Evolutionary conservation across 176 grass and related monocot genomes (phyloP).

Genomic region (Oryza brachyantha): DNA sequence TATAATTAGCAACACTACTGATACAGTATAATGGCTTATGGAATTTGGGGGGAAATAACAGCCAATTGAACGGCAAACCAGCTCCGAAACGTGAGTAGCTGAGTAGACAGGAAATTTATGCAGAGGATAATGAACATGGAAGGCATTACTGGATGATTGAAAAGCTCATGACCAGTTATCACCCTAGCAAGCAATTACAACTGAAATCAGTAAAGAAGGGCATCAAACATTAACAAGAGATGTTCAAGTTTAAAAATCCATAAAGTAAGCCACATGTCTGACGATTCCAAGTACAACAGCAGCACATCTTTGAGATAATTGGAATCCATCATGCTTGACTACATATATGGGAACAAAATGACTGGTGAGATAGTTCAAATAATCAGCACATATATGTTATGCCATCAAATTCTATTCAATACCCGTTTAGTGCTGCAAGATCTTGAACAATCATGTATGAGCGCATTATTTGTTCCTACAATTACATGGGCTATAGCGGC

Average conservation of each 20-base stretch:
- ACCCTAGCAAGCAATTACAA: neutral
- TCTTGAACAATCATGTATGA: neutral
- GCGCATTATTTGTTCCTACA: neutral
- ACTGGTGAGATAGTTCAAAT: neutral
- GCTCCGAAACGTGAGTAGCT: neutral
- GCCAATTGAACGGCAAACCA: neutral
- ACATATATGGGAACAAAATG: neutral
- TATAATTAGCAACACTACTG: constrained; percentile 5
- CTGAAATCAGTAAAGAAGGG: neutral
- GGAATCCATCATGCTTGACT: neutral
- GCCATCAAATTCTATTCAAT: neutral
- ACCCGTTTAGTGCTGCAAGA: neutral
- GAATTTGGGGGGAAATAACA: neutral
- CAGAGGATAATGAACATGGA: neutral
- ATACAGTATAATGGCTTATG: neutral
- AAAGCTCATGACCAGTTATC: neutral
- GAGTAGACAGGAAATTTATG: neutral
- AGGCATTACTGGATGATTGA: neutral
- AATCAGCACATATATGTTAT: neutral
- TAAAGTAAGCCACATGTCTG: neutral
- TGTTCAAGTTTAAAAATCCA: neutral
- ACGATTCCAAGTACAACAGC: neutral
- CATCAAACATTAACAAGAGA: constrained; percentile 13
- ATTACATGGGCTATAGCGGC: neutral
- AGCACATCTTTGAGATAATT: neutral